Percentiles rank a stretch among this genome's conserved stretches.
Evolutionary conservation across 768 basidiomycete species (phyloP).

Genomic region (Phanerodontia chrysosporium): DNA sequence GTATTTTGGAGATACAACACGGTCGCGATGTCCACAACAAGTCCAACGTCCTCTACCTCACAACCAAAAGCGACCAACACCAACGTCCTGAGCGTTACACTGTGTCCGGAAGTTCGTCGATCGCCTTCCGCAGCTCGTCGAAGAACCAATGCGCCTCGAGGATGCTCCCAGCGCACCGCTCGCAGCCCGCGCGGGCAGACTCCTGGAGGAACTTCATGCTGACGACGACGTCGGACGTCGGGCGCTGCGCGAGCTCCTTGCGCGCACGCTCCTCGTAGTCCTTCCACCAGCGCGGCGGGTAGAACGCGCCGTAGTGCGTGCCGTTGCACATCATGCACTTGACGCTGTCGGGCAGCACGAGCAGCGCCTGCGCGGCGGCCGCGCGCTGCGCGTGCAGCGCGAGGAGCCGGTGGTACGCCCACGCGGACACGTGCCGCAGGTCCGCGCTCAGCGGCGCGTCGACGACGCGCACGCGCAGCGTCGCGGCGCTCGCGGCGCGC

Average conservation of each 20-base stretch:
- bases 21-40: not conserved
- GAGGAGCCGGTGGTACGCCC: slow-evolving; percentile 9
- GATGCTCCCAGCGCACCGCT: slow-evolving; percentile 63
- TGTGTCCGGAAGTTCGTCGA: slow-evolving; percentile 49
- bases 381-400: slow-evolving; percentile 5
- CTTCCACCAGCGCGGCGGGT: slow-evolving; percentile 36
- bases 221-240: slow-evolving; percentile 59
- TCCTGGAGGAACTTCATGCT: slow-evolving; percentile 53
- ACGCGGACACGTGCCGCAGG: slow-evolving; percentile 7
- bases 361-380: slow-evolving; percentile 27
- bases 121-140: slow-evolving; percentile 46
- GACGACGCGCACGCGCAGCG: slow-evolving; percentile 2
- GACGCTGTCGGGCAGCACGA: slow-evolving; percentile 42
- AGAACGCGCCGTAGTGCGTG: slow-evolving; percentile 37
- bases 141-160: slow-evolving; percentile 58
- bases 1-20: not conserved
- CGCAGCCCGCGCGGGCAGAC: slow-evolving; percentile 50
- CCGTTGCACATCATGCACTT: slow-evolving; percentile 73
- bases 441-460: not conserved
- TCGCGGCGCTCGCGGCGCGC: slow-evolving; percentile 1
- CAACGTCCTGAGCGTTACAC: slow-evolving; percentile 15
- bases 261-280: slow-evolving; percentile 54
- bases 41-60: not conserved
- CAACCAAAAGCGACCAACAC: not conserved
- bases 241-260: slow-evolving; percentile 52